Base-by-base conservation (phyloP, 2,329 filamentous ascomycete genomes). In the Cordyceps farinosa region DNA sequence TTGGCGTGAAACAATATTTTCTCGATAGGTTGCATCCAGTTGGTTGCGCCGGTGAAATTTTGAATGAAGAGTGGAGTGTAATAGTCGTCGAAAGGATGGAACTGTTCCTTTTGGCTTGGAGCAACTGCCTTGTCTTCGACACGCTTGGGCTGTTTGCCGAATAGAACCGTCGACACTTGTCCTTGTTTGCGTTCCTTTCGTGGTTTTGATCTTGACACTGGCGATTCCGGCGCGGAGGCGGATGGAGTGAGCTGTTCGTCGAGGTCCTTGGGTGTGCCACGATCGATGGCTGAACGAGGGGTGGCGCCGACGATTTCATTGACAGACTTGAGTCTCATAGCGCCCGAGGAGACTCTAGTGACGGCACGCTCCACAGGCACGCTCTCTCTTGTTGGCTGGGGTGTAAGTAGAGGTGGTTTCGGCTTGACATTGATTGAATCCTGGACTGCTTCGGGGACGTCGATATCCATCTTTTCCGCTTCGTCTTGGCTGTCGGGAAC, bases 1-100 rank as follows among this genome's bases (percentile, higher is more conserved):
- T 93, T 90, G 4, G 93, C 91, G 51, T 91, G 89, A 62, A 88
- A 85, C 3, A 98, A 80, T 0, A 98, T 82, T 48, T 91, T 88
- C 63, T 90, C 86, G 9, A 88, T 77, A 0, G 83, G 81, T 62
- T 86, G 86, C 79, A 87, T 86, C 80, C 84, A 86, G 58, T 80
- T 81, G 53, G 82, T 79, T 60, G 80, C 78, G 67, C 81, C 75
- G 50, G 83, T 78, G 69, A 85, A 85, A 40, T 83, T 82, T 62
- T 86, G 83, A 4, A 87, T 79, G 64, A 87, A 88, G 52, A 85
- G 77, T 5, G 86, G 84, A 13, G 83, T 86, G 66, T 87, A 88
- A 70, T 89, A 89, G 69, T 88, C 86, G 54, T 87, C 85, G 5
- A 80, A 79, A 0, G 82, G 78, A 5, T 82, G 76, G 10, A 71